Evolutionary conservation across 495 filamentous ascomycete species (phyloP).

Genomic region (Bacidia gigantensis): DNA sequence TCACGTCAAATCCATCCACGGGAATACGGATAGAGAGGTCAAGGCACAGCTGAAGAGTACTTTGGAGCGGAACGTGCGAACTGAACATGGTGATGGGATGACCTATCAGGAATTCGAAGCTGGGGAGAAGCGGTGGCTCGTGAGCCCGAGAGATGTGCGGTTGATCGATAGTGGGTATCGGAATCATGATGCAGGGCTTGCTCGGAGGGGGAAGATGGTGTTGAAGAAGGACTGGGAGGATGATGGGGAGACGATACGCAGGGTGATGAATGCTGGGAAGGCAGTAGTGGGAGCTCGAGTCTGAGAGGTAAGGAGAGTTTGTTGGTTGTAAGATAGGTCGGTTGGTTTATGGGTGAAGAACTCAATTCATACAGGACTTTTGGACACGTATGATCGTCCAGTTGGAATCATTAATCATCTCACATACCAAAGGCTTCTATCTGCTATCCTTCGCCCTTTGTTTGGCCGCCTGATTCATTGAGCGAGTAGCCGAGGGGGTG

Average conservation of each 20-base stretch:
- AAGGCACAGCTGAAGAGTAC: background rate
- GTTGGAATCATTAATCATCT: no score
- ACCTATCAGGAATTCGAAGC: conserved; percentile 12
- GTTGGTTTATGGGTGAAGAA: no score
- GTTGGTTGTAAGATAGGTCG: no score
- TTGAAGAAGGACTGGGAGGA: conserved; percentile 19
- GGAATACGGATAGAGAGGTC: background rate
- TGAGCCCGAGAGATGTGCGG: conserved; percentile 25
- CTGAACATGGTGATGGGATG: background rate
- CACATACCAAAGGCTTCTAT: no score
- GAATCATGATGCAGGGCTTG: conserved; percentile 26
- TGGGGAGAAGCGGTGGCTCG: conserved; percentile 23
- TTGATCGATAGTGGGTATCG: conserved; percentile 30
- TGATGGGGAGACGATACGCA: conserved; percentile 9
- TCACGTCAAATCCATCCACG: no score
- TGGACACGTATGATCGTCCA: no score
- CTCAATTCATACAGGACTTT: no score
- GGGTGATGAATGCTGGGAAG: background rate
- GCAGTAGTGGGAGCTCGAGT: no score
- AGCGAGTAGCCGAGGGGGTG: no score
- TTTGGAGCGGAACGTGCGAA: background rate
- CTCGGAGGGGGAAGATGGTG: conserved; percentile 20
- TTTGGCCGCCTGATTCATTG: no score
- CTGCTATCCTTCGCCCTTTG: no score
- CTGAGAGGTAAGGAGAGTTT: no score